phyloP scores from a whole-genome alignment of 768 basidiomycete genomes.

The Tylopilus vinaceipallidus region DNA sequence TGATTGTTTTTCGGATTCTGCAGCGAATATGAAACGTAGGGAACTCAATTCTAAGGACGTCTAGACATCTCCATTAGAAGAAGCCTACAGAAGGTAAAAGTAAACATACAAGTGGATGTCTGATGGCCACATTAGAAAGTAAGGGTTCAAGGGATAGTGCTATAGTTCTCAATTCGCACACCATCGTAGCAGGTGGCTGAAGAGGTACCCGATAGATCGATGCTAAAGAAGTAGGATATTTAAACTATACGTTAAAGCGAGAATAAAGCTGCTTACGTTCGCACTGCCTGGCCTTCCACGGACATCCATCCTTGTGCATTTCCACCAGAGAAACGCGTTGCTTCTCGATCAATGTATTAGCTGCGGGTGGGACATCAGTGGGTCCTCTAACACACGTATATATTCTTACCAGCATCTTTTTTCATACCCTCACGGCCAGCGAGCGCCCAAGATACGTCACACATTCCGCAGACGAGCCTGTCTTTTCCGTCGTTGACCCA shows the following conservation, averaged over 20 bases:
- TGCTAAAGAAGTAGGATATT: conserved; percentile 33
- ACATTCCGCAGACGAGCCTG: conserved; percentile 69
- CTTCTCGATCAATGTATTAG: conserved; percentile 69
- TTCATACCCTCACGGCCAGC: conserved; percentile 67
- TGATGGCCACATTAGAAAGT: conserved; percentile 53
- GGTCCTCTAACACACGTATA: conserved; percentile 21
- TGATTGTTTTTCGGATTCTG: conserved; percentile 26
- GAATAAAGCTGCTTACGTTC: conserved; percentile 50
- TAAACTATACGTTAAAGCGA: not conserved
- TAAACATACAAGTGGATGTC: conserved; percentile 68
- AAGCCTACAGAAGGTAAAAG: not conserved
- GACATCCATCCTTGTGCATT: conserved; percentile 78
- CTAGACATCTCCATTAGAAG: conserved; percentile 36
- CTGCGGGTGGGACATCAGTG: conserved; percentile 37
- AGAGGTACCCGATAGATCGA: conserved; percentile 77
- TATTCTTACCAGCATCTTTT: conserved; percentile 71
- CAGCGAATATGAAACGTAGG: conserved; percentile 45
- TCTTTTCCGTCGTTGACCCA: conserved; percentile 87
- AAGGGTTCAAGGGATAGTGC: conserved; percentile 54
- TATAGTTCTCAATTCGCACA: conserved; percentile 54
- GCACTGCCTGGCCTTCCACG: conserved; percentile 81
- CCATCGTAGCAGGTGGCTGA: conserved; percentile 60
- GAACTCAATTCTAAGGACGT: conserved; percentile 55
- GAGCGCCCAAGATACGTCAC: conserved; percentile 71
- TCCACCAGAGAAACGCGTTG: conserved; percentile 64